Evolutionary conservation across 192 early-diverging fungal genomes (phyloP), one percentile per base, ranked within the genome.

Genomic region (Geranomyces michiganensis): DNA sequence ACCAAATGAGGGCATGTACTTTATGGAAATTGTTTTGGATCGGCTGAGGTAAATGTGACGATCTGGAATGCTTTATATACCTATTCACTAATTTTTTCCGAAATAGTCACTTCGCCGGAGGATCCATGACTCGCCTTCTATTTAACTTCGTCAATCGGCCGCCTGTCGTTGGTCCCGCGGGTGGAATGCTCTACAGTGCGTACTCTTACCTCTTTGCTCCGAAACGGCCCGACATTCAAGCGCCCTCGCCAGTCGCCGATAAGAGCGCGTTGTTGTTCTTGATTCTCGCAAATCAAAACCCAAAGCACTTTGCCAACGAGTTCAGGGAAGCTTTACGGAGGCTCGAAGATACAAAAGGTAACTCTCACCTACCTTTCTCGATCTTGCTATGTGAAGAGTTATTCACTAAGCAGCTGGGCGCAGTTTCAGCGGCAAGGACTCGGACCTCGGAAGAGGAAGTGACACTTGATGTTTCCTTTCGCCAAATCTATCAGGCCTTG

Each of bases 121-220:
- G 85, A n/a, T 64, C 84, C 29, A 77, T 89, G 10, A 69, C 81
- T 9, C 73, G 84, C 27, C 77, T 90, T 9, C 46, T 90, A 14
- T 65, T 72, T 15, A 89, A 90, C 62, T 71, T 79, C 30, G 74
- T 87, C 29, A 76, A 87, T 43, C 82, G 85, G 63, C 85, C 79
- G 48, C 30, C 70, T 4, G 69, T 77, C 7, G 84, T 82, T 22
- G 51, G n/a, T 21, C 49, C 82, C 26, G 58, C 74, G 10, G 56
- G 36, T 15, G 73, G 82, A 27, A 74, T 91, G 44, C 84, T 91
- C 5, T 91, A 83, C 65, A 88, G 74, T 49, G 90, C 90, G 0
- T 91, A 91, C 74, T 85, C 82, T 32, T 91, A 88, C 44, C 71
- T 90, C 24, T 91, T 91, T 63, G 67, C 82, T 47, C 49, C 82